Evolutionary conservation across 768 basidiomycete species (phyloP), one percentile per base, ranked within the genome.

Genomic region (Baorangia bicolor): DNA sequence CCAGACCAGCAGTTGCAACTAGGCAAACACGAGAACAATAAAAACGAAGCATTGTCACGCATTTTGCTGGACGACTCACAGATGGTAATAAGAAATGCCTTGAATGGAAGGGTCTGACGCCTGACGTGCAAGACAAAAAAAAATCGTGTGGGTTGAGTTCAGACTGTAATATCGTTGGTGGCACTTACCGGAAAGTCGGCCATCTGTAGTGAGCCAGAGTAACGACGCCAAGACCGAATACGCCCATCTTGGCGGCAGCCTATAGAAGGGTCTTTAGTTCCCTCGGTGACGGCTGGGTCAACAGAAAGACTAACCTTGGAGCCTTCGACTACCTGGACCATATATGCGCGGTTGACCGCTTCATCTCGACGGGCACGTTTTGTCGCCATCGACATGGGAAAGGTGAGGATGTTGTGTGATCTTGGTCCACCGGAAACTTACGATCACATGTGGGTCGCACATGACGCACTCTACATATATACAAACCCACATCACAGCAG

Each of bases 91-190:
- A 94, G 72, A 68, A 91, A 94, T 2, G 80, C 83, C 70, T 94
- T 94, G 77, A 92, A 84, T 4, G 88, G 82, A 20, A 91, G 77
- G 0, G 90, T 88, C 69, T 92, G 92, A 21, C 87, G 84, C 59
- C 92, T 92, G 58, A 34, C 38, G 7, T 30, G 21, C 42, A 11
- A 43, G 28, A 23, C 34, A 18, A 30, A 13, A 45, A 18, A 30
- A 13, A 45, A 43, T 27, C 28, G 25, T n/a, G 34, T 43, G 39
- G 35, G 27, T 4, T 40, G 27, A 38, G 43, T 62, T 42, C 31
- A 52, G 51, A 38, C 33, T 34, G 25, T 39, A 25, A 25, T 9
- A 27, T 5, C 23, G 45, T 34, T 28, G 37, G 43, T 41, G 16
- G 46, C 11, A 60, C 78, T 62, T 56, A 88, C 88, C 85, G 78